Base-by-base conservation (phyloP, 2,329 filamentous ascomycete species). In the Alternaria conjuncta region DNA sequence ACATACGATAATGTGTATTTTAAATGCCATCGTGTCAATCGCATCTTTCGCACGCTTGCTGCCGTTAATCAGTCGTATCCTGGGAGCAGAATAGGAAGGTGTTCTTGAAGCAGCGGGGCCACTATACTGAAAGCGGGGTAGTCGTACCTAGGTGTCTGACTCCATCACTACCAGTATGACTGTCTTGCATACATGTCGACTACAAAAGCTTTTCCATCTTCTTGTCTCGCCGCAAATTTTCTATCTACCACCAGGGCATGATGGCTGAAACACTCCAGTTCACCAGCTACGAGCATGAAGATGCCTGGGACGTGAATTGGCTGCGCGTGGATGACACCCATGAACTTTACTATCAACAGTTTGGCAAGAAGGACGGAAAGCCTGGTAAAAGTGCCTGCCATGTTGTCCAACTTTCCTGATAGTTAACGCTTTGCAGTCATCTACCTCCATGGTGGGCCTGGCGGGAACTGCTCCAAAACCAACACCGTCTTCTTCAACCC, bases 401-500 rank as follows among this genome's bases (percentile, higher is more conserved):
- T 44, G 13, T 20, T n/a, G 36, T 20, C 49, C 9, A 18, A n/a
- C 2, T 18, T 41, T 9, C 13, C 36, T 53, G 20, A 23, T 15
- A 8, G 25, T 46, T 60, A 45, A 55, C 10, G 6, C 1, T n/a
- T 18, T 10, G 10, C 66, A 76, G 79, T 82, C 1, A 69, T 84
- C 21, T 84, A 78, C 60, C 77, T 84, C 8, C 82, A 84, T 53
- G 82, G 82, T n/a, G 82, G 82, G 2, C 82, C 82, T 4, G 81
- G 82, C 32, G 82, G 78, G 43, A 63, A 66, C 18, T 80, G 71
- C 32, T 74, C 78, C 12, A 75, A 78, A 47, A 51, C 51, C 36
- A 80, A 81, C 66, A 79, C 80, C 20, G 66, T 64, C 45, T 85
- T 81, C 71, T 85, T 85, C 73, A 72, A 84, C 63, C 83, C 83